Conservation (phyloP, 495 filamentous ascomycete genomes). For the Tuber magnatum region DNA sequence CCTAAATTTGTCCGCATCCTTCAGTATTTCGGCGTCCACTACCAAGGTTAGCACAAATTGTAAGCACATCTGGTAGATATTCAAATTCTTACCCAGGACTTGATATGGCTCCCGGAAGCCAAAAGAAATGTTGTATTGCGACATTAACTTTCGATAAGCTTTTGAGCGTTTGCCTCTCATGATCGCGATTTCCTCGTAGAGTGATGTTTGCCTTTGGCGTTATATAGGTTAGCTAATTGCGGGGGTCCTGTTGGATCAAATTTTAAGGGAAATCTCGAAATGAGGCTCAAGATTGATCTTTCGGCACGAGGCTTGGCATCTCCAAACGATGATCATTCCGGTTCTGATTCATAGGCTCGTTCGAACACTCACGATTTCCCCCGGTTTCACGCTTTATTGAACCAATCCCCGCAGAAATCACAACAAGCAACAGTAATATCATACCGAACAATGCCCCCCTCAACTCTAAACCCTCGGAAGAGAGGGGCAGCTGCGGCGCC, state of each 20-base stretch:
- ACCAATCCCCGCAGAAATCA: neutral
- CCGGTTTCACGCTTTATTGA: neutral
- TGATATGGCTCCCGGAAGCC: constrained; percentile 91
- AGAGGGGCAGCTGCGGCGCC: constrained; percentile 12
- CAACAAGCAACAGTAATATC: neutral
- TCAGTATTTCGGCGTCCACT: constrained; percentile 76
- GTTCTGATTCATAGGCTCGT: neutral
- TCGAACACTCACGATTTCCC: neutral
- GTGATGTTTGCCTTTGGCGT: neutral
- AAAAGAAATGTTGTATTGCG: constrained; percentile 73
- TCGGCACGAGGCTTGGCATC: neutral
- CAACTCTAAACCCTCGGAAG: constrained; percentile 22
- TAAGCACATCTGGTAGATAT: constrained; percentile 11
- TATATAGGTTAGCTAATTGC: neutral
- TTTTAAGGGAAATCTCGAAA: neutral
- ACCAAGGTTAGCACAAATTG: constrained; percentile 2
- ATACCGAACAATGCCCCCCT: neutral
- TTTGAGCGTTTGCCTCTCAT: constrained; percentile 93
- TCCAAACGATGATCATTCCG: neutral
- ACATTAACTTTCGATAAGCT: constrained; percentile 94
- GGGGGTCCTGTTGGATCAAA: neutral
- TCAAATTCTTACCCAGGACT: constrained; percentile 57
- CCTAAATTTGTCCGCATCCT: constrained; percentile 64
- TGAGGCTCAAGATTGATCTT: neutral
- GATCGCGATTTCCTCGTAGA: constrained; percentile 7